Base-by-base conservation (phyloP, 495 filamentous ascomycete genomes). In the Neurospora discreta region DNA sequence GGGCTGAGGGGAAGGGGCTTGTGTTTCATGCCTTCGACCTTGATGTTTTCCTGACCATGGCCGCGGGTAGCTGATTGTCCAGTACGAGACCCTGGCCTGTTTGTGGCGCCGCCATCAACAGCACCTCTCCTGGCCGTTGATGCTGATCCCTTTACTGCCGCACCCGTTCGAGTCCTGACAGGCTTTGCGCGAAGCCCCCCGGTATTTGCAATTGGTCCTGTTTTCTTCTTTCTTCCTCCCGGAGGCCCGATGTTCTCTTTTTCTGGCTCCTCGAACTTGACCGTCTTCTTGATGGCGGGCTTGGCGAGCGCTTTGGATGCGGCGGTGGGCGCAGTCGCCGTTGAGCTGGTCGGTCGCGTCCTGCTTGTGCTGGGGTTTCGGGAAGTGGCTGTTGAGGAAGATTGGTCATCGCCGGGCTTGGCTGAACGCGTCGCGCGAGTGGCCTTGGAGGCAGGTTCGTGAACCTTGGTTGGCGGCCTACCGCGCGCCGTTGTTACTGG, bases 181-280 rank as follows among this genome's bases (percentile, higher is more conserved):
- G 83, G 83, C 72, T 81, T 84, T 13, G 83, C 83, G 39, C 79
- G 78, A 70, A 85, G 77, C 9, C 83, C 83, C 1, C 80, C 82
- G 33, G 77, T 76, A 16, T 71, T 58, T 30, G 79, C 79, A 20
- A 76, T 60, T 20, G 68, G 9, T 41, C 73, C 76, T n/a, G 74
- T 42, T 74, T 81, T 82, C 15, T 71, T 71, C 46, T 77, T 78
- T n/a, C 60, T 44, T 20, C 75, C 72, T 8, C 71, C 71, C n/a
- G 76, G 38, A 9, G 82, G 83, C 23, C 77, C 69, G 11, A 85
- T 73, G 68, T 88, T 87, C 75, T 88, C 86, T 74, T 88, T 87
- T 77, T 87, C 85, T 1, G 86, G 85, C 70, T 87, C 86, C 75
- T 87, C 79, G 74, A 88, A 88, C 65, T 82, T 86, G 73, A 88